Evolutionary conservation across 805 yeast genomes (phyloP), one percentile per base, ranked within the genome.

Genomic region (Blastobotrys peoriensis): DNA sequence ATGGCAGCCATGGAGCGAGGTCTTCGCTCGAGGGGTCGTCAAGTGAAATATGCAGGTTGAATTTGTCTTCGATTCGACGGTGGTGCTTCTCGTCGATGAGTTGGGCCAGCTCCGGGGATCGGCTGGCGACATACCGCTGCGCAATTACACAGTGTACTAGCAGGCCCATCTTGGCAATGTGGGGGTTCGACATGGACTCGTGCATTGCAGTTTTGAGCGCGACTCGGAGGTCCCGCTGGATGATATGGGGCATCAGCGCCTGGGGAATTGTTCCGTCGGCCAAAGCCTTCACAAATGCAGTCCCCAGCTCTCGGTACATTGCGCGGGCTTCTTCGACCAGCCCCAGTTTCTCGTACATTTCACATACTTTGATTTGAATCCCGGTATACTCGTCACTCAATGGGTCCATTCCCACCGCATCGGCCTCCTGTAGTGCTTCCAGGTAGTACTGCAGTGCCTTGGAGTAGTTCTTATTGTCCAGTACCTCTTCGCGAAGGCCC

Each of bases 301-400:
- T 70, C 10, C 80, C 75, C 40, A 86, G 66, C 55, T 84, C 91
- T 45, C 76, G 68, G 62, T 86, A 88, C 5, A 86, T 64, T 50
- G 71, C 69, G 30, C 76, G 70, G 0, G 95, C 94, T 42, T 82
- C 83, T 10, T 76, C 76, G 25, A 58, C 52, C 78, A 75, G 71
- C 17, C 70, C 73, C 53, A 87, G 62, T 34, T 81, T 70, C 56
- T 86, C 95, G 59, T 78, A 85, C 87, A 87, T 83, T 57, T 88
- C 95, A 8, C 83, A 95, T 28, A 86, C 68, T 57, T 89, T 86
- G 61, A 91, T 69, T 57, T 89, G 95, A 43, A 91, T 77, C 0
- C 97, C 96, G 0, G 97, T 89, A 61, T 85, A 89, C 57, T 85
- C 91, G 57, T 86, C 93, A 45, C 78, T 70, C 25, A 83, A 54